Percentiles rank a stretch among this genome's conserved stretches.
Evolutionary conservation across 768 basidiomycete genomes (phyloP).

Genomic region (Termitomyces sp.): DNA sequence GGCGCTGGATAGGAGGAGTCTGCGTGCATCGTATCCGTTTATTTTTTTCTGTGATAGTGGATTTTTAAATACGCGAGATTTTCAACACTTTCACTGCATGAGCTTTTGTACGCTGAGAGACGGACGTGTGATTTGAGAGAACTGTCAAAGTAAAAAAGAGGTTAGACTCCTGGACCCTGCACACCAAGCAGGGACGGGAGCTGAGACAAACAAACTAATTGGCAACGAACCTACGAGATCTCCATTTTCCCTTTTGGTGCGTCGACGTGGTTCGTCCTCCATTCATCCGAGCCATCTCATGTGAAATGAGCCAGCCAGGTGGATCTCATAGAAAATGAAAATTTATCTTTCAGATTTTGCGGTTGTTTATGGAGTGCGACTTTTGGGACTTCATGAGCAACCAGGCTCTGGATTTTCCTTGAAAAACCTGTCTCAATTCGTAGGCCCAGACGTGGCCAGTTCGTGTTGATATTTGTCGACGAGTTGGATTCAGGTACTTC

Average conservation of each 20-base stretch:
- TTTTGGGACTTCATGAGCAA: neutral
- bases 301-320: neutral
- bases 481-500: neutral
- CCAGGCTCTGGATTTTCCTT: neutral
- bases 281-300: neutral
- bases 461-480: neutral
- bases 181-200: neutral
- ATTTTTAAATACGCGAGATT: neutral
- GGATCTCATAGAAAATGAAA: neutral
- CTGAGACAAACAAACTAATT: neutral
- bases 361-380: neutral
- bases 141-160: conserved; percentile 4
- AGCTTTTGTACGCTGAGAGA: neutral
- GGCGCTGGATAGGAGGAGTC: neutral
- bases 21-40: neutral
- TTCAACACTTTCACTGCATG: neutral
- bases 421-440: neutral
- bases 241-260: conserved; percentile 1
- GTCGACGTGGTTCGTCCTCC: neutral
- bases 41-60: neutral
- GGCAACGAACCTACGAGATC: neutral
- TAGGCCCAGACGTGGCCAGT: neutral
- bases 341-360: too few species aligned
- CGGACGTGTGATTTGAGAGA: neutral
- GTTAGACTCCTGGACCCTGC: conserved; percentile 12